These are phyloP conservation scores for Camellia granthamiana DNA, from an alignment of 148 eudicot species.

Conservation along the genomic window DNA sequence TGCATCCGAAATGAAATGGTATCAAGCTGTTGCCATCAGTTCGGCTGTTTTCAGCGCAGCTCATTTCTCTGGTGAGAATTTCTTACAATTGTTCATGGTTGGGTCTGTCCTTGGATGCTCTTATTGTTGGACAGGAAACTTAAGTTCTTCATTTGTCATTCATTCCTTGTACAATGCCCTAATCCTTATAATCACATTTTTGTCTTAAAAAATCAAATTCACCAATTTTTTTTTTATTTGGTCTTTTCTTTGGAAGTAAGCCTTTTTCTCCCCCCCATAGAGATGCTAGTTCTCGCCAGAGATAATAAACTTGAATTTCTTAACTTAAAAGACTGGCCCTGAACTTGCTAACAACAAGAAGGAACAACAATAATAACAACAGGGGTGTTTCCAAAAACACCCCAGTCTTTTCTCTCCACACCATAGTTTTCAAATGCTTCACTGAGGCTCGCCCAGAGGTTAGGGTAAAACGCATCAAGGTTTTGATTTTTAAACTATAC, in stretches of 20 bases:
- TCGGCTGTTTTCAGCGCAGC: conserved; percentile 68
- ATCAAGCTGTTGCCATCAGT: conserved; percentile 61
- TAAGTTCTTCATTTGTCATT: conserved; percentile 52
- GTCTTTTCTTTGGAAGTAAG: not conserved
- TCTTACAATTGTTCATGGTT: conserved; percentile 53
- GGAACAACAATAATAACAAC: too few species aligned
- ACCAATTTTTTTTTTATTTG: not conserved
- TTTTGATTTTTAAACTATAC: too few species aligned
- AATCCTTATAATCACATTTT: conserved; percentile 37
- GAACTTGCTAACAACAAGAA: too few species aligned
- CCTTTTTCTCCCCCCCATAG: not conserved
- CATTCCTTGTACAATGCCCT: conserved; percentile 88
- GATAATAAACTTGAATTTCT: too few species aligned
- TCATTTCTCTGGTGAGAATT: conserved; percentile 76
- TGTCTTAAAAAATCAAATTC: conserved; percentile 22
- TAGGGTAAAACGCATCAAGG: too few species aligned
- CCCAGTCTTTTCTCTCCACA: too few species aligned
- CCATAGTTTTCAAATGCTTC: too few species aligned
- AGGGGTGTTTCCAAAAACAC: too few species aligned
- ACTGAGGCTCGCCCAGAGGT: too few species aligned
- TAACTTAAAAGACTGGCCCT: too few species aligned
- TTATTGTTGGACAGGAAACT: conserved; percentile 80
- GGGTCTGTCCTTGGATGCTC: conserved; percentile 77
- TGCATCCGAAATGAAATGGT: conserved; percentile 62
- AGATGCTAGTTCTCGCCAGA: too few species aligned